Base-by-base conservation (phyloP, 2,329 filamentous ascomycete genomes). In the Clonostachys rhizophaga region DNA sequence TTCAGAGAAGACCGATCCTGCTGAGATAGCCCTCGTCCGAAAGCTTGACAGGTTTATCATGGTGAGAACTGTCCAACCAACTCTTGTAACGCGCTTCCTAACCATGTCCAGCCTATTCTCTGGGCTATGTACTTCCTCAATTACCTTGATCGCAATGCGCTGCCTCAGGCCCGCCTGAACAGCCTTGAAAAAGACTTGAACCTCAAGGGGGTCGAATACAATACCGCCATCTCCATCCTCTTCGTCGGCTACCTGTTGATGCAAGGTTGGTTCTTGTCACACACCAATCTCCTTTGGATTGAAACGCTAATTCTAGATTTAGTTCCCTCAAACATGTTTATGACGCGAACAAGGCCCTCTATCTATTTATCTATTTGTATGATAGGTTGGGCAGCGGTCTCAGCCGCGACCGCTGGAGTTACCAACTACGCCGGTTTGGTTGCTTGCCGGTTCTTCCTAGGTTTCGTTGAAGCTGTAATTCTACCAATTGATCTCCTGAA, bases 321-420 rank as follows among this genome's bases (percentile, higher is more conserved):
- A 84, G 57, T 62, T 84, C 81, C 81, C 0, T 82, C 78, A 0
- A 85, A 84, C 50, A 65, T 84, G 48, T 54, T 80, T 0, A 62
- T 84, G 3, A 81, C 78, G 0, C 65, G 74, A 4, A 62, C 80
- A 30, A 67, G 71, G 11, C 79, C 79, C 1, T 76, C 75, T 2
- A 47, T 76, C 2, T 83, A 81, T 50, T 67, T 84, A 2, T 70
- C 70, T 1, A 75, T 76, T 56, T 63, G 69, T 54, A 58, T 64
- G 13, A 35, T 35, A 12, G 42, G 13, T 9, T 74, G 57, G 62
- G 72, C 57, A 14, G 60, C 61, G 47, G 66, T 66, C 34, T 71
- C 57, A 40, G 69, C 67, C 1, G 67, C 73, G 14, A 78, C 77
- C 18, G 71, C 75, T 0, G 71, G 70, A 2, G 64, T 66, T 4